These are phyloP conservation scores for Lentinula detonsa DNA, from an alignment of 768 basidiomycete genomes.

Conservation along the genomic window DNA sequence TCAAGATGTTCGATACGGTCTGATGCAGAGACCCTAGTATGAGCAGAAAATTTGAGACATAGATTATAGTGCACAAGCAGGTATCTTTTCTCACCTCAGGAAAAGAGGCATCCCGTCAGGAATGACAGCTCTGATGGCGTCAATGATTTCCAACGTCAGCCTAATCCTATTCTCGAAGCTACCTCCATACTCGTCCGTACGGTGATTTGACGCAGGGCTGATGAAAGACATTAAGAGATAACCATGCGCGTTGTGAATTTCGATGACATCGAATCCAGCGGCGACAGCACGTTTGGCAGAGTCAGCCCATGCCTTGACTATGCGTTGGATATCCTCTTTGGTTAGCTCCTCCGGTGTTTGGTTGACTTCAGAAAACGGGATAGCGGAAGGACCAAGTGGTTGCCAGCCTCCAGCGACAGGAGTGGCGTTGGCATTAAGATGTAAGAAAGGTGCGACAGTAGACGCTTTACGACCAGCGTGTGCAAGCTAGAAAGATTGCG, in stretches of 20 bases:
- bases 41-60: conserved; percentile 6
- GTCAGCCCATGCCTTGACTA: conserved; percentile 51
- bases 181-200: conserved; percentile 67
- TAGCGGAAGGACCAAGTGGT: conserved; percentile 52
- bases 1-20: conserved; percentile 69
- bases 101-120: conserved; percentile 64
- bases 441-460: conserved; percentile 56
- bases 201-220: conserved; percentile 54
- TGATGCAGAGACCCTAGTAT: conserved; percentile 53
- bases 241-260: conserved; percentile 63
- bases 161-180: conserved; percentile 65
- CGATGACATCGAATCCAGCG: conserved; percentile 57
- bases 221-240: conserved; percentile 53
- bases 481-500: conserved; percentile 30
- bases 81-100: conserved; percentile 38
- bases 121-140: conserved; percentile 56
- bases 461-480: conserved; percentile 78
- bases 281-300: conserved; percentile 46
- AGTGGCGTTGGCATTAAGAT: conserved; percentile 24
- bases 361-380: conserved; percentile 36
- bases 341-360: conserved; percentile 53
- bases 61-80: background rate
- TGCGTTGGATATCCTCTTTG: conserved; percentile 45
- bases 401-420: conserved; percentile 42
- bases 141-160: conserved; percentile 56